Evolutionary conservation across 345 rosid genomes (phyloP), one percentile per base, ranked within the genome.

Genomic region (Brassica incana): DNA sequence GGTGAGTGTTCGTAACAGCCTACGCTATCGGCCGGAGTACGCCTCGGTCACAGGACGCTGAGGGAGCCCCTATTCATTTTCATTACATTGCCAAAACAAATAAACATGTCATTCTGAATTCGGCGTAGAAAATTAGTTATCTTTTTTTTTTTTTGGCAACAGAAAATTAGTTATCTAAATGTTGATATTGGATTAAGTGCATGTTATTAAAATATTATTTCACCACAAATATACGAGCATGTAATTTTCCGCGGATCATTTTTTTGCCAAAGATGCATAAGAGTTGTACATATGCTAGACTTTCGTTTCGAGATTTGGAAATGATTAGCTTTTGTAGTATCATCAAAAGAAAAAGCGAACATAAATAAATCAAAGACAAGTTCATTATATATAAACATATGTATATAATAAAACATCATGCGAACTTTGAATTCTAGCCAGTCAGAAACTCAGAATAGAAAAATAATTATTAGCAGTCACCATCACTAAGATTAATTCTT

Each of bases 381-480:
- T 4, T 60, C 14, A 25, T 33, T 33, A 52, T 25, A 4, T 48
- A 48, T 48, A 20, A 20, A 20, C 23, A 20, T 20, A 20, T 20
- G 23, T 20, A 20, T 20, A 20, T 20, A 20, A 20, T 20, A 30
- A 32, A 30, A 65, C 43, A 75, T 70, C 38, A 62, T 58, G 52
- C 54, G 73, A 73, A 67, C 82, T 68, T 75, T 75, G 33, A 70
- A 75, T 71, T 52, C 38, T 52, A 75, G 2, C 76, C 79, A 69
- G 12, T 75, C 63, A 65, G 36, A 78, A 58, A 69, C 6, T 75
- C 63, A 65, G 36, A 78, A 58, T 6, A 40, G 45, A 65, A 54
- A 54, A 54, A 15, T 14, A 54, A 29, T 54, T 14, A 10, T 2
- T 36, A 70, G n/a, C 10, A 38, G 10, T 38, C 80, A 70, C 67